Evolutionary conservation across 78 protist genomes (phyloP).

Genomic region (Pelomyxa schiedti): DNA sequence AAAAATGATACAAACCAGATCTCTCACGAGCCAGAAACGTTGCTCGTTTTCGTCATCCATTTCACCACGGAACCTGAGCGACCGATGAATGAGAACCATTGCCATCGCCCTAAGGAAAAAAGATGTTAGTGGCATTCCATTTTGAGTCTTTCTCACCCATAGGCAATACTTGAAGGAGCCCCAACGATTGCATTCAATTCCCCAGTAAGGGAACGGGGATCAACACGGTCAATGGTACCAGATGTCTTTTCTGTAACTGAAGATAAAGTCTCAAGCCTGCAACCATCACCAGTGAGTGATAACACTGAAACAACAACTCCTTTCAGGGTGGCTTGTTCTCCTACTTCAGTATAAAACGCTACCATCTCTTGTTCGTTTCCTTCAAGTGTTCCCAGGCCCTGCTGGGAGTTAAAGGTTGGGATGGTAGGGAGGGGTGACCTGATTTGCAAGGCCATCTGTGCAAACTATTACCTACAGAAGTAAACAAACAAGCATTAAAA

Average conservation of each 20-base stretch:
- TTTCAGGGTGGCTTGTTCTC: not conserved
- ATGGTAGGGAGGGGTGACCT: too few relatives aligned
- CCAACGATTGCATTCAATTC: not conserved
- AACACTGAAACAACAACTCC: constrained; percentile 5
- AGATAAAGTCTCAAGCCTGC: not conserved
- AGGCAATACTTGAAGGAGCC: not conserved
- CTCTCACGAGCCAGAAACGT: not conserved
- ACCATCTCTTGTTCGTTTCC: not conserved
- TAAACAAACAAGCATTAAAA: too few relatives aligned
- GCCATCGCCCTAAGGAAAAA: not conserved
- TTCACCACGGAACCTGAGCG: not conserved
- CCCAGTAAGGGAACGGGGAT: not conserved
- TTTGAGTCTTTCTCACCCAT: too few relatives aligned
- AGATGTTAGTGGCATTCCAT: too few relatives aligned
- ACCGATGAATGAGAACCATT: not conserved
- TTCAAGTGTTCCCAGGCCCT: constrained; percentile 30
- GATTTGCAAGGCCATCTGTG: too few relatives aligned
- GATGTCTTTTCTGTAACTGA: not conserved
- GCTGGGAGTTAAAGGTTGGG: too few relatives aligned
- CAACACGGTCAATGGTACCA: not conserved
- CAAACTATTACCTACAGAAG: too few relatives aligned
- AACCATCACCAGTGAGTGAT: not conserved
- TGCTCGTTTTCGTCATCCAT: not conserved
- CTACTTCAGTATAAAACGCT: constrained; percentile 1
- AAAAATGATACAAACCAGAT: too few relatives aligned